Evolutionary conservation across 331 rosid genomes (phyloP).

Genomic region (Stylosanthes scabra): DNA sequence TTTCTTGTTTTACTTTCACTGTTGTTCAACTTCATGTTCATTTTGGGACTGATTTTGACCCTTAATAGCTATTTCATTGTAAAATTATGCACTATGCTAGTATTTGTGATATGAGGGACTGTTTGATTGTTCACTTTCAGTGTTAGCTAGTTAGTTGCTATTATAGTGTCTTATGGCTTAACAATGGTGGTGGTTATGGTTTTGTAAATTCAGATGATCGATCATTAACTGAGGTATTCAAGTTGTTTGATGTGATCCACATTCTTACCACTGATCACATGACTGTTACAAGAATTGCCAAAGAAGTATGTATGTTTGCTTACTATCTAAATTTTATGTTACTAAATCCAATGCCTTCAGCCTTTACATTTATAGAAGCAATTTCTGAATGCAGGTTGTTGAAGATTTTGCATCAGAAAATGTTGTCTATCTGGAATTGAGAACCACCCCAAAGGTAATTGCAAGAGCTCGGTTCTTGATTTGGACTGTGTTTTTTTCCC

Average conservation of each 20-base stretch:
- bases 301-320: constrained; percentile 62
- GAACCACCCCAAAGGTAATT: constrained; percentile 86
- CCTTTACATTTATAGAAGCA: constrained; percentile 23
- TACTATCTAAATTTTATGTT: constrained; percentile 9
- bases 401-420: constrained; percentile 89
- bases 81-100: not conserved
- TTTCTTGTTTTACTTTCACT: not conserved
- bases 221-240: constrained; percentile 75
- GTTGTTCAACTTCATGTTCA: not conserved
- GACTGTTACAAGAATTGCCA: constrained; percentile 70
- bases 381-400: constrained; percentile 56
- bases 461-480: constrained; percentile 13
- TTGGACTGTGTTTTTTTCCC: not conserved
- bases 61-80: not conserved
- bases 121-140: constrained; percentile 20
- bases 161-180: constrained; percentile 11
- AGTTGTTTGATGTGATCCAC: constrained; percentile 84
- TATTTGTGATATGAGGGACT: constrained; percentile 11
- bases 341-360: constrained; percentile 11
- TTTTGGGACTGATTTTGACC: too few relatives aligned
- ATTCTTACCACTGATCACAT: constrained; percentile 75
- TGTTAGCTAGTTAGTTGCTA: not conserved
- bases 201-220: constrained; percentile 66
- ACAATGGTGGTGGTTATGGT: constrained; percentile 8
- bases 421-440: constrained; percentile 84